Conservation (phyloP, 139 green algal species). For the Chlorella ohadii region DNA sequence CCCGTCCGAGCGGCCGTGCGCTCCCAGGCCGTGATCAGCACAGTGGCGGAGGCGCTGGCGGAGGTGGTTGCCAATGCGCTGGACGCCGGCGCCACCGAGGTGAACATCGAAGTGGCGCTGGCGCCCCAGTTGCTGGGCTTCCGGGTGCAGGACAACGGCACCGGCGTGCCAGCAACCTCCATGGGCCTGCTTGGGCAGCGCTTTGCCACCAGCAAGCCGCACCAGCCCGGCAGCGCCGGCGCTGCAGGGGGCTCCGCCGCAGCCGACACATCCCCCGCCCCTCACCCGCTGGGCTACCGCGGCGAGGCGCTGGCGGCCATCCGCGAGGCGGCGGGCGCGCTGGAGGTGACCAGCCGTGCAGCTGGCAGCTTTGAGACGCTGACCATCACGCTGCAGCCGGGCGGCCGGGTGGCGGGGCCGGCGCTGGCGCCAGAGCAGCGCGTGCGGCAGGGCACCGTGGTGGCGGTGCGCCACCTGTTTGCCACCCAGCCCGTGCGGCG, state of each 20-base stretch:
- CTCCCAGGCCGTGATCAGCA: not conserved
- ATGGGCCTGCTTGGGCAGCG: conserved; percentile 35
- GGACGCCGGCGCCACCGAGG: conserved; percentile 47
- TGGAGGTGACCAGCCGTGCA: conserved; percentile 52
- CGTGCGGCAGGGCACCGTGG: conserved; percentile 43
- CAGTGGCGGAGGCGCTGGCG: conserved; percentile 44
- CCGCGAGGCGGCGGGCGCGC: conserved; percentile 17
- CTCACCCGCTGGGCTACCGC: conserved; percentile 52
- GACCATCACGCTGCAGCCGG: conserved; percentile 9
- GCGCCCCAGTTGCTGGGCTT: not conserved
- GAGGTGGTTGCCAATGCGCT: conserved; percentile 59
- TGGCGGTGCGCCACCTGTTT: conserved; percentile 47
- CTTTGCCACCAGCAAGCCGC: conserved; percentile 48
- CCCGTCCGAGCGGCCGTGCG: not conserved
- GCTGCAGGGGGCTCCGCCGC: not conserved
- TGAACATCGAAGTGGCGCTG: conserved; percentile 47
- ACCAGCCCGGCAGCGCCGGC: not conserved
- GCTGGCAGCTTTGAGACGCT: conserved; percentile 67
- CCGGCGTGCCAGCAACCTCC: conserved; percentile 35
- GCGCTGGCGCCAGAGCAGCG: conserved; percentile 42
- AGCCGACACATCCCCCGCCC: not conserved
- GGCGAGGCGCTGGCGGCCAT: conserved; percentile 63
- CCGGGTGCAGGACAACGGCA: conserved; percentile 60
- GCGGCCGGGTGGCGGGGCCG: conserved; percentile 1
- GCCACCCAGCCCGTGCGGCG: conserved; percentile 51